phyloP scores from a whole-genome alignment of 2,329 filamentous ascomycete species.

The Fusarium sambucinum region DNA sequence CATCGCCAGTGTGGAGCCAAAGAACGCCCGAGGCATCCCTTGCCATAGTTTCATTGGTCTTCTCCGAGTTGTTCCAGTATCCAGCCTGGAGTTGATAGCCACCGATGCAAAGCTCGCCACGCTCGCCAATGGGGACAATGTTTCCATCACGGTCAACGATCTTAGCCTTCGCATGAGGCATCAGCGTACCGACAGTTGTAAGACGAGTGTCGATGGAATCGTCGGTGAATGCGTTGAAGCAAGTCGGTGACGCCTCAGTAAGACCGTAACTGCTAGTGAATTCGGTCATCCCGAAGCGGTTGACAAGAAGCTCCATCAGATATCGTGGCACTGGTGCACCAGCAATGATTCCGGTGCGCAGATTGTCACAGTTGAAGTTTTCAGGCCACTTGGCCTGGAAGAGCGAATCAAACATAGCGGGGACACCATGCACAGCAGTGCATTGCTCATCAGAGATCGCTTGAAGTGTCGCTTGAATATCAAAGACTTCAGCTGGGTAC shows the following conservation, averaged over 20 bases:
- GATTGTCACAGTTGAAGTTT: conserved; percentile 60
- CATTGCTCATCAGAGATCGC: conserved; percentile 75
- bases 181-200: conserved; percentile 78
- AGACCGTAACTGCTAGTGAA: conserved; percentile 79
- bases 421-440: conserved; percentile 84
- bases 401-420: conserved; percentile 83
- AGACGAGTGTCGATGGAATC: conserved; percentile 76
- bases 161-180: conserved; percentile 82
- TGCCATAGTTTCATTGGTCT: conserved; percentile 73
- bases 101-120: conserved; percentile 81
- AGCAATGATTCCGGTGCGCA: conserved; percentile 83
- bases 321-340: conserved; percentile 81
- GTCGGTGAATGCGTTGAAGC: conserved; percentile 82
- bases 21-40: conserved; percentile 65
- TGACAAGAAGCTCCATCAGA: conserved; percentile 78
- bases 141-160: conserved; percentile 77
- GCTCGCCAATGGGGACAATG: conserved; percentile 73
- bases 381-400: conserved; percentile 60
- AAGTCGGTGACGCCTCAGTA: conserved; percentile 83
- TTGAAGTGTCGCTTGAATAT: conserved; percentile 72
- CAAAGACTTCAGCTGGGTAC: conserved; percentile 80
- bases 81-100: conserved; percentile 80
- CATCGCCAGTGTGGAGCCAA: conserved; percentile 77
- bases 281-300: conserved; percentile 79
- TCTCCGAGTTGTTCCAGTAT: conserved; percentile 78